Base-by-base conservation (phyloP, 139 green algal genomes). In the Micractinium sp. region DNA sequence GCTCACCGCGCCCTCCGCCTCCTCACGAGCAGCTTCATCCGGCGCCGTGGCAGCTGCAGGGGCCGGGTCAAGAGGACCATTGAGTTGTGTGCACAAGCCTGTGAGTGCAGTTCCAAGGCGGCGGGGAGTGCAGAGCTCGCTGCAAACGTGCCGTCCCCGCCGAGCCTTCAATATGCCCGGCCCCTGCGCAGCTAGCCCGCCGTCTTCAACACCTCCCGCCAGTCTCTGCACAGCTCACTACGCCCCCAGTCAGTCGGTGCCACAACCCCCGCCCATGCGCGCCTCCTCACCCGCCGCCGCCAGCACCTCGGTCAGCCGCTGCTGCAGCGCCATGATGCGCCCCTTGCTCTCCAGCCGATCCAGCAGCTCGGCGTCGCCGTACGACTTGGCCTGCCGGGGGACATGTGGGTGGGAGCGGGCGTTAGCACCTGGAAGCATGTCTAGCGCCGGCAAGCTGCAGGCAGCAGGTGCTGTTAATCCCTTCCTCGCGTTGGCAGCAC, bases 301-400 rank as follows among this genome's bases (percentile, higher is more conserved):
- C 41, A 53, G 81, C 82, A 33, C 29, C 47, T 56, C 47, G 13
- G 74, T 74, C 41, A 89, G n/a, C 75, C 84, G 78, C 90, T 94
- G 79, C 90, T 97, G 95, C 83, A 96, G 87, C 36, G 77, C 89
- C 89, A 94, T 89, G 35, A 95, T 87, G 60, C 88, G 85, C 12
- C 84, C 85, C 76, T 95, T 93, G 63, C 80, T 91, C 73, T 94
- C 88, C 78, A 96, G 90, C 15, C 89, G 87, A 56, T 94, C 90
- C 20, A 93, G 87, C 78, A 94, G 77, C 19, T 82, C 73, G 33
- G 89, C 83, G 47, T 96, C 92, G 20, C 95, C 93, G 1, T 89
- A 90, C 79, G 87, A 94, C 63, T 92, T 92, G n/a, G 95, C 95
- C 90, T 96, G 93, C 60, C 87, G 9, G 47, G 9, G 47, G 47